Percentiles rank a stretch among this genome's conserved stretches.
Evolutionary conservation across 805 yeast species (phyloP).

Genomic region (Ogataea corticis): DNA sequence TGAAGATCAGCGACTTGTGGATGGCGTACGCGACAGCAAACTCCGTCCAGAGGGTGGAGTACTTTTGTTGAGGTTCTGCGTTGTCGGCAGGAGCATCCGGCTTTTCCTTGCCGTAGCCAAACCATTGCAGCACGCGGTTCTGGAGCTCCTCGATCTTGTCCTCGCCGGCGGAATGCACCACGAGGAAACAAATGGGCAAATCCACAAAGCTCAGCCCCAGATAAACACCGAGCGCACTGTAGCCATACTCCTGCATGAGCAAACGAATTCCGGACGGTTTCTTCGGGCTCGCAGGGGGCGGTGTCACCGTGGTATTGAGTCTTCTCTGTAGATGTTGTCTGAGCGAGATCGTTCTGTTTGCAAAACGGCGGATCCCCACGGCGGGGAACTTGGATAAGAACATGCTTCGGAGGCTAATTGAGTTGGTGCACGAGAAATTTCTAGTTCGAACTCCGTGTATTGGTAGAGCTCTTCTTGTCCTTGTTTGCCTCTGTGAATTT

Average conservation of each 20-base stretch:
- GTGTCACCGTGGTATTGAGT: conserved; percentile 20
- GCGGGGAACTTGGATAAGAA: background rate
- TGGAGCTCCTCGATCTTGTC: conserved; percentile 74
- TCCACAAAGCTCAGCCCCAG: conserved; percentile 72
- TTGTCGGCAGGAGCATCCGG: background rate
- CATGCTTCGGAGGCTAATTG: background rate
- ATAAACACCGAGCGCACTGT: conserved; percentile 86
- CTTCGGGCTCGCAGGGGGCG: conserved; percentile 14
- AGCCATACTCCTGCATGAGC: conserved; percentile 83
- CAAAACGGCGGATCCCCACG: conserved; percentile 1
- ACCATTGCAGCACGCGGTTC: conserved; percentile 52
- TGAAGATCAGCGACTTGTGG: conserved; percentile 81
- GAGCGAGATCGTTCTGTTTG: background rate
- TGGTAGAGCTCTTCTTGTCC: no score
- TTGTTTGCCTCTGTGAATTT: background rate
- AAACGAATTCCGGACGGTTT: conserved; percentile 55
- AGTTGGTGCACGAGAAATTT: no score
- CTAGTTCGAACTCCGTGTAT: no score
- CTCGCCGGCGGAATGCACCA: conserved; percentile 86
- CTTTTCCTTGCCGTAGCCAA: conserved; percentile 54
- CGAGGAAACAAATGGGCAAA: conserved; percentile 75
- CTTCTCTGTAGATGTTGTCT: conserved; percentile 8
- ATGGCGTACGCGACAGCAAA: conserved; percentile 88
- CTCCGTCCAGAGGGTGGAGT: conserved; percentile 67
- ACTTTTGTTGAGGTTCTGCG: conserved; percentile 21